Base-by-base conservation (phyloP, 2,329 filamentous ascomycete species). In the Colletotrichum lentis region DNA sequence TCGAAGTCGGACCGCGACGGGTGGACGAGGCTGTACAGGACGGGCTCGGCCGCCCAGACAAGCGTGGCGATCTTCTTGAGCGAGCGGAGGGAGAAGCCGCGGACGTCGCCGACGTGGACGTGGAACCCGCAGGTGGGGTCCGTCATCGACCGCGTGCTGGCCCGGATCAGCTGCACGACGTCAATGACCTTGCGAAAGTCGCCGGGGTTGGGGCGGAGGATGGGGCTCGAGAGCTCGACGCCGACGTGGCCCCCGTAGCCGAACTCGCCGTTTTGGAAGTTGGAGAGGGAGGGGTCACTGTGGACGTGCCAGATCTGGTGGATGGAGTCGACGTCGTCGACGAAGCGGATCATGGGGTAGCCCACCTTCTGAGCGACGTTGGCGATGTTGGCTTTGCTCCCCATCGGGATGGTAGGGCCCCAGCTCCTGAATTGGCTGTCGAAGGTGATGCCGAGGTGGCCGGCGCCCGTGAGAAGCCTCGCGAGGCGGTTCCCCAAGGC, bases 261-360 rank as follows among this genome's bases (percentile, higher is more conserved):
- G 12, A 46, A 10, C 12, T 52, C 49, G 20, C 54, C 50, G n/a
- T 3, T 14, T 27, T 35, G 18, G 43, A 49, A 61, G 41, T 39
- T 20, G 0, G 43, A 47, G 18, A 70, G 39, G 43, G 64, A 68
- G 11, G 8, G 11, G 24, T 70, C 68, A 10, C 20, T 22, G 11
- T 63, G 27, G 5, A 64, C 6, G 27, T 47, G 35, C 68, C 68
- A 70, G 31, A 39, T 27, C 46, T 70, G 68, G 37, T 31, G 52
- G 4, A 22, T n/a, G 1, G 31, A 18, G 0, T 52, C 12, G 31
- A 63, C 5, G 0, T 18, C 22, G 10, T 50, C 24, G 8, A 27
- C 1, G 1, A 63, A 20, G 20, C 47, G n/a, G 10, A 68, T 5
- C 3, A 14, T 27, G 3, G 24, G 44, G 18, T 11, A 20, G 5